Conservation (phyloP, 2,329 filamentous ascomycete genomes). For the Aureobasidium sp. region DNA sequence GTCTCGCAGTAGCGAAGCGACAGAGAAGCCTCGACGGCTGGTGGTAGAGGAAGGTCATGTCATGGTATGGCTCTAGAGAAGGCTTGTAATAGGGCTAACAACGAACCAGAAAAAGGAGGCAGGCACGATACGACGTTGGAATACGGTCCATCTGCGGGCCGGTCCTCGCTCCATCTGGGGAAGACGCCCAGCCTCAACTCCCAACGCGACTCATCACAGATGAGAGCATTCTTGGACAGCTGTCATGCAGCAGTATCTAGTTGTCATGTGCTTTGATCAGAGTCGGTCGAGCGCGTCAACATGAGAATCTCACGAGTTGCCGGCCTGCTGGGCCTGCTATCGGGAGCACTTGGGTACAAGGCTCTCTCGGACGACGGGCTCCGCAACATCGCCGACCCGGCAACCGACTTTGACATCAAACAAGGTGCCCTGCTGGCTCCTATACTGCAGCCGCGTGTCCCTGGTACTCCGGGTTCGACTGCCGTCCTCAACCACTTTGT, state of each 20-base stretch:
- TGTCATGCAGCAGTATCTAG: background rate
- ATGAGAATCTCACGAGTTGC: slow-evolving; percentile 21
- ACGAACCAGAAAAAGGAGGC: background rate
- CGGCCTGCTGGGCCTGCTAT: slow-evolving; percentile 25
- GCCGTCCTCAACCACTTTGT: slow-evolving; percentile 73
- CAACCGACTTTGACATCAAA: slow-evolving; percentile 62
- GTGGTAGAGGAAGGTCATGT: slow-evolving; percentile 3
- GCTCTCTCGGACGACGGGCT: slow-evolving; percentile 68
- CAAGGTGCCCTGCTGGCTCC: slow-evolving; percentile 71
- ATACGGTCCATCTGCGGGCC: background rate
- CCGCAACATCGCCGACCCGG: slow-evolving; percentile 60
- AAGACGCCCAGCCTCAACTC: background rate
- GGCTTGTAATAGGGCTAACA: background rate
- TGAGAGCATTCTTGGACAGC: background rate
- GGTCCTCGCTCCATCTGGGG: background rate
- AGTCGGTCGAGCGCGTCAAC: slow-evolving; percentile 1
- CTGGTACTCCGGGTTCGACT: slow-evolving; percentile 68
- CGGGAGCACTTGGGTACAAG: slow-evolving; percentile 41
- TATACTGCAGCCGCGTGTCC: slow-evolving; percentile 79
- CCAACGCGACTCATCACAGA: background rate
- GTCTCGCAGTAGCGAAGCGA: background rate
- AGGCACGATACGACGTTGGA: background rate
- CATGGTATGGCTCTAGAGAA: background rate
- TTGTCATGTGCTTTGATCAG: slow-evolving; percentile 12
- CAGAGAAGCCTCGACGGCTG: background rate